Evolutionary conservation across 1,284 basidiomycete species (phyloP).

Genomic region (Veloboletus limbatus): DNA sequence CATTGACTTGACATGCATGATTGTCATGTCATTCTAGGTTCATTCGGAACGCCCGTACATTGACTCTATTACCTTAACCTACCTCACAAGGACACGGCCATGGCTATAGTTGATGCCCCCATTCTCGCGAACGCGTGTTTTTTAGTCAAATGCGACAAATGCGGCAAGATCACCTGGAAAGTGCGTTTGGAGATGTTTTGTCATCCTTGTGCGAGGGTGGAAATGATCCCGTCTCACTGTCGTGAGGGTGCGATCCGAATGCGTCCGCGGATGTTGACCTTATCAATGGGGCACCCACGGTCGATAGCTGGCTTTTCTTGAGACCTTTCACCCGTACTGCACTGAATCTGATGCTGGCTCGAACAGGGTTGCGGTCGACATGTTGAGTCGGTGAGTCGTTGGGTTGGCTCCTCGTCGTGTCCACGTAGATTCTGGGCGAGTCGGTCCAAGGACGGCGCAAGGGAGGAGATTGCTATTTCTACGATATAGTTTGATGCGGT

Average conservation of each 20-base stretch:
- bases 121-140: slow-evolving; percentile 54
- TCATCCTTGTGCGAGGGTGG: slow-evolving; percentile 12
- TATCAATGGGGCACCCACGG: slow-evolving; percentile 14
- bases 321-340: slow-evolving; percentile 5
- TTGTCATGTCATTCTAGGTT: slow-evolving; percentile 24
- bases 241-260: slow-evolving; percentile 3
- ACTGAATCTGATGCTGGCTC: background rate
- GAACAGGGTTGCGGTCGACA: slow-evolving; percentile 68
- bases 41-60: slow-evolving; percentile 11
- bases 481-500: slow-evolving; percentile 35
- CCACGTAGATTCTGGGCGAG: slow-evolving; percentile 16
- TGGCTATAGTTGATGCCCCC: slow-evolving; percentile 22
- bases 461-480: slow-evolving; percentile 17
- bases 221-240: slow-evolving; percentile 8
- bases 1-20: slow-evolving; percentile 12
- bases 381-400: slow-evolving; percentile 54
- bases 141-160: slow-evolving; percentile 56
- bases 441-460: slow-evolving; percentile 7
- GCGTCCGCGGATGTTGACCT: slow-evolving; percentile 16
- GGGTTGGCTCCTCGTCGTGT: slow-evolving; percentile 17
- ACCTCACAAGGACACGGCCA: slow-evolving; percentile 24
- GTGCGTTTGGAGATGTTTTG: slow-evolving; percentile 43
- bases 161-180: slow-evolving; percentile 73
- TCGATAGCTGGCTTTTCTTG: slow-evolving; percentile 6
- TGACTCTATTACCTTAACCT: slow-evolving; percentile 37